phyloP scores from a whole-genome alignment of 768 basidiomycete species.

The Termitomyces sp. region DNA sequence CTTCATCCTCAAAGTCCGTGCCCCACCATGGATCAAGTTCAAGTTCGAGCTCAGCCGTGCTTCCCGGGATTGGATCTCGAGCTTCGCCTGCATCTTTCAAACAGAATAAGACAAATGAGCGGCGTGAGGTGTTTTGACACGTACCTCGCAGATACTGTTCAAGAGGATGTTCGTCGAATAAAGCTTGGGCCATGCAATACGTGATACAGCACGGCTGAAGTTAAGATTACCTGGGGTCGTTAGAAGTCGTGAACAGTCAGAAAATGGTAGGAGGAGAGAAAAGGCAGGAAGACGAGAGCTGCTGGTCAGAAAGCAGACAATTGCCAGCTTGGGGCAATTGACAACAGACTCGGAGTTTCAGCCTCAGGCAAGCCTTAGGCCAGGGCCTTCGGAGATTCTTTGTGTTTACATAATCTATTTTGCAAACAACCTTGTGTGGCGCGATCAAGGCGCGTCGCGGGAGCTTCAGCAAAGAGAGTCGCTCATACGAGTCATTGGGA shows the following conservation, averaged over 20 bases:
- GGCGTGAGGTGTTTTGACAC: conserved; percentile 11
- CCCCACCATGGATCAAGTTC: conserved; percentile 33
- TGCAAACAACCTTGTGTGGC: neutral
- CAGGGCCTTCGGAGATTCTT: neutral
- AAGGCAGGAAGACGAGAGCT: neutral
- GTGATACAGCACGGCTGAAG: conserved; percentile 3
- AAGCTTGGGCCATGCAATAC: conserved; percentile 63
- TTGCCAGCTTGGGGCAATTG: neutral
- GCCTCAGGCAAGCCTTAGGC: too few relatives aligned
- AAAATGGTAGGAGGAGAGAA: neutral
- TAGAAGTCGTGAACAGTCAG: conserved; percentile 12
- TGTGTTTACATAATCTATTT: conserved; percentile 4
- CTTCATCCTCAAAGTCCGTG: conserved; percentile 19
- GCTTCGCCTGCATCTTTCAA: conserved; percentile 56
- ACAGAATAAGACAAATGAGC: neutral
- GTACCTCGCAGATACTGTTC: conserved; percentile 68
- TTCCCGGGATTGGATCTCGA: conserved; percentile 56
- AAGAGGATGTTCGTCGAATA: conserved; percentile 76
- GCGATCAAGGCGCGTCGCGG: neutral
- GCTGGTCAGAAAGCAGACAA: neutral
- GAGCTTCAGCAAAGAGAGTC: too few relatives aligned
- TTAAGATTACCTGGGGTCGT: conserved; percentile 8
- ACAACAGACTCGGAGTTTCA: too few relatives aligned
- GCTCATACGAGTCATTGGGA: too few relatives aligned
- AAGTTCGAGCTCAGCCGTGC: conserved; percentile 33